phyloP scores from a whole-genome alignment of 2,329 filamentous ascomycete species.

The Purpureocillium takamizusanense region DNA sequence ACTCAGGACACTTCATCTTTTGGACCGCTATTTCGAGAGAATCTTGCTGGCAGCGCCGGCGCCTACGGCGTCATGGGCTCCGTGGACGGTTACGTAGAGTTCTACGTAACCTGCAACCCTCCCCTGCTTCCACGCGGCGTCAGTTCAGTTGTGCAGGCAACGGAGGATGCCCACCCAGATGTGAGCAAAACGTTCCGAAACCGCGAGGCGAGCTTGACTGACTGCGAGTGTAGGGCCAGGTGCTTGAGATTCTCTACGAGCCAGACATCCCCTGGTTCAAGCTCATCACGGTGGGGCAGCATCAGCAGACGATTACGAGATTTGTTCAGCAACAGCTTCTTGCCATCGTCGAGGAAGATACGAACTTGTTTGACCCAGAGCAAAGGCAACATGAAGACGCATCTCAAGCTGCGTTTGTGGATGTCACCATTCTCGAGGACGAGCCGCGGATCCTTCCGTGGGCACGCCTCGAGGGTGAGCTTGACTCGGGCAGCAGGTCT shows the following conservation, averaged over 20 bases:
- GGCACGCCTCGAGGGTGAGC: constrained; percentile 5
- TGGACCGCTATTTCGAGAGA: too few relatives aligned
- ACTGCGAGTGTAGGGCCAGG: constrained; percentile 2
- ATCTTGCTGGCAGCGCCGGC: too few relatives aligned
- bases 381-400: neutral
- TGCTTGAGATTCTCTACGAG: constrained; percentile 25
- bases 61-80: neutral
- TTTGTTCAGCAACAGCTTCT: constrained; percentile 13
- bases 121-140: constrained; percentile 22
- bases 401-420: constrained; percentile 2
- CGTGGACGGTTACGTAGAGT: constrained; percentile 14
- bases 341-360: constrained; percentile 11
- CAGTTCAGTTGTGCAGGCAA: constrained; percentile 10
- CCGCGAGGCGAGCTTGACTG: neutral
- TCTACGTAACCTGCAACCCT: constrained; percentile 24
- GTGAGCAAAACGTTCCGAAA: neutral
- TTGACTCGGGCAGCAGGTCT: neutral
- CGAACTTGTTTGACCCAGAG: constrained; percentile 3
- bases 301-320: constrained; percentile 8
- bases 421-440: constrained; percentile 10
- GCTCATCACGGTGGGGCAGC: constrained; percentile 9
- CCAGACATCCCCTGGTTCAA: constrained; percentile 26
- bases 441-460: constrained; percentile 14
- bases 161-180: constrained; percentile 1
- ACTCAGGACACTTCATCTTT: too few relatives aligned